Conservation (phyloP, 2,329 filamentous ascomycete genomes). For the Diplocarpon rosae region DNA sequence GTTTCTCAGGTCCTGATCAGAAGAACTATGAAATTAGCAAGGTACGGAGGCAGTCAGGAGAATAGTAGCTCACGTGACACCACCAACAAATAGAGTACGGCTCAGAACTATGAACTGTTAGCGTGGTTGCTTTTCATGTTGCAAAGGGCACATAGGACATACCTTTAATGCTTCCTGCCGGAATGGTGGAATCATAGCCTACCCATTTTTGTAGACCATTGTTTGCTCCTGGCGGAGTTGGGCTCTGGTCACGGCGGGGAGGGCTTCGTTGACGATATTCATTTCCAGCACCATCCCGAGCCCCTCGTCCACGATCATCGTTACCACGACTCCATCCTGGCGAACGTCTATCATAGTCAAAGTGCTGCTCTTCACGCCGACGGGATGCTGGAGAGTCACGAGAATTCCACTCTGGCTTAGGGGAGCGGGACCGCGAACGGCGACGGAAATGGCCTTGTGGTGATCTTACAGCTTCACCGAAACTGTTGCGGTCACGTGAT, state of each 20-base stretch:
- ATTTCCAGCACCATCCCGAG: conserved; percentile 40
- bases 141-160: conserved; percentile 10
- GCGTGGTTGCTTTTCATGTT: conserved; percentile 6
- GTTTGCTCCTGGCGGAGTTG: conserved; percentile 38
- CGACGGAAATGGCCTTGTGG: conserved; percentile 43
- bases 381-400: conserved; percentile 41
- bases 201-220: conserved; percentile 58
- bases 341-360: conserved; percentile 62
- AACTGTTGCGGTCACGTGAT: conserved; percentile 44
- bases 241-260: conserved; percentile 54
- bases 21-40: conserved; percentile 41
- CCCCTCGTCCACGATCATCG: conserved; percentile 40
- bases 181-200: conserved; percentile 65
- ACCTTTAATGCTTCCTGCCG: conserved; percentile 69
- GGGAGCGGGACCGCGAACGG: conserved; percentile 70
- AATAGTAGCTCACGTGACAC: conserved; percentile 63
- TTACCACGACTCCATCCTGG: conserved; percentile 50
- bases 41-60: neutral
- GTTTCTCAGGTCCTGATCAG: conserved; percentile 69
- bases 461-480: conserved; percentile 43
- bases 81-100: conserved; percentile 91
- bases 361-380: conserved; percentile 39
- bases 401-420: conserved; percentile 60
- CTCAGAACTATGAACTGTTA: conserved; percentile 55
- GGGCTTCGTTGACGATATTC: conserved; percentile 88